Evolutionary conservation across 2,329 filamentous ascomycete species (phyloP), one percentile per base, ranked within the genome.

Genomic region (Trichoderma semiorbis): DNA sequence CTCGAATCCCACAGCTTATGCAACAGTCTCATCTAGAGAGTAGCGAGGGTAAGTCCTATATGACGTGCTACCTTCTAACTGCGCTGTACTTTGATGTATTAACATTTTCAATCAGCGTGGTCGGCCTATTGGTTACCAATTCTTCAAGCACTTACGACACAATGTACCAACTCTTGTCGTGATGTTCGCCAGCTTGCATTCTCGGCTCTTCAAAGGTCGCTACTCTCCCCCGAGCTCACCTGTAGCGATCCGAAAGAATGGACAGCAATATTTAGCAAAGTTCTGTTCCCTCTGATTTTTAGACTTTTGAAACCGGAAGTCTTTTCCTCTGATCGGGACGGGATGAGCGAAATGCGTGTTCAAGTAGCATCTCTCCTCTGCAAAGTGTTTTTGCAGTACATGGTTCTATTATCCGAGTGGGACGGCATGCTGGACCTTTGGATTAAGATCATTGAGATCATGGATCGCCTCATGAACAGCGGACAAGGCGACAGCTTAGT

Each of bases 61-160:
- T 26, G 43, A 21, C 18, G 14, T n/a, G 18, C 21, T 24, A 14
- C n/a, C 21, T 53, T 43, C 6, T 10, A 12, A 50, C 8, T 32
- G 16, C 11, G 16, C 10, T 32, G 34, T 50, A 12, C 43, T 50
- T 24, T 63, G 64, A 67, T 55, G 39, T 55, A 36, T 63, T 78
- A 47, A 79, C 68, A 28, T 36, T 12, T 53, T 39, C 26, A 7
- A 61, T n/a, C 74, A 93, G 96, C 96, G 16, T 99, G 96, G 96
- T 94, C 94, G 65, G 94, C 96, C 10, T 99, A 99, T 80, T 99
- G 96, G 96, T 91, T 95, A 16, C 96, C 95, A 2, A 94, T 99
- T 30, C 96, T 99, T 81, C 90, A 94, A 76, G 93, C 94, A 7
- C 84, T 99, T 21, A 96, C 93, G 3, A 90, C 90, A 5, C 96